Evolutionary conservation across 495 filamentous ascomycete genomes (phyloP).

Genomic region (Penicillium taxi): DNA sequence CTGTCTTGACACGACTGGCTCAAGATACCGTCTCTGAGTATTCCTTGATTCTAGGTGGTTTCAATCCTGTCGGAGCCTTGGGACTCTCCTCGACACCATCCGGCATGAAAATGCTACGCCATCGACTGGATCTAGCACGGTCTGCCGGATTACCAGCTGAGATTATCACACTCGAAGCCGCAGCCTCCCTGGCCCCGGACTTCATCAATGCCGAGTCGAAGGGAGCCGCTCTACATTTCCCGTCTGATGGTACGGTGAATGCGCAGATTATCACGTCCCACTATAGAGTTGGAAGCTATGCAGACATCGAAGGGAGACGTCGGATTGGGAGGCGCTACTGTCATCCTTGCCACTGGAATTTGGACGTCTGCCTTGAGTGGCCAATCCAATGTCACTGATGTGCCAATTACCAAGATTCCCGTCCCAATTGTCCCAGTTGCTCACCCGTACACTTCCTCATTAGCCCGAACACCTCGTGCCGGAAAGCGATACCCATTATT

Average conservation of each 20-base stretch:
- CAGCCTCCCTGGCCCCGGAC: constrained; percentile 22
- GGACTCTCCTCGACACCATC: constrained; percentile 21
- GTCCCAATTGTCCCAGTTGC: constrained; percentile 28
- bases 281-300: constrained; percentile 15
- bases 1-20: constrained; percentile 22
- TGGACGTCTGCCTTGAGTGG: no score
- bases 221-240: constrained; percentile 14
- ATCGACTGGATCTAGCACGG: constrained; percentile 15
- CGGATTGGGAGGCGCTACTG: constrained; percentile 10
- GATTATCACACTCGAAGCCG: constrained; percentile 18
- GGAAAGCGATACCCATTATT: constrained; percentile 19
- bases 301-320: constrained; percentile 14
- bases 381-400: no score
- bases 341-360: constrained; percentile 28
- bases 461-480: constrained; percentile 4
- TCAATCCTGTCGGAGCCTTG: constrained; percentile 23
- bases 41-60: constrained; percentile 18
- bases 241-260: constrained; percentile 25
- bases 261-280: constrained; percentile 18
- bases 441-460: constrained; percentile 29
- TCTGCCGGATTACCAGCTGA: constrained; percentile 20
- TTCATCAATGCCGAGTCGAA: constrained; percentile 19
- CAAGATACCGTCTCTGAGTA: constrained; percentile 27
- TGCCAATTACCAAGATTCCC: constrained; percentile 11
- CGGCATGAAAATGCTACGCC: constrained; percentile 16